Evolutionary conservation across 495 filamentous ascomycete species (phyloP).

Genomic region (Xylaria flabelliformis): DNA sequence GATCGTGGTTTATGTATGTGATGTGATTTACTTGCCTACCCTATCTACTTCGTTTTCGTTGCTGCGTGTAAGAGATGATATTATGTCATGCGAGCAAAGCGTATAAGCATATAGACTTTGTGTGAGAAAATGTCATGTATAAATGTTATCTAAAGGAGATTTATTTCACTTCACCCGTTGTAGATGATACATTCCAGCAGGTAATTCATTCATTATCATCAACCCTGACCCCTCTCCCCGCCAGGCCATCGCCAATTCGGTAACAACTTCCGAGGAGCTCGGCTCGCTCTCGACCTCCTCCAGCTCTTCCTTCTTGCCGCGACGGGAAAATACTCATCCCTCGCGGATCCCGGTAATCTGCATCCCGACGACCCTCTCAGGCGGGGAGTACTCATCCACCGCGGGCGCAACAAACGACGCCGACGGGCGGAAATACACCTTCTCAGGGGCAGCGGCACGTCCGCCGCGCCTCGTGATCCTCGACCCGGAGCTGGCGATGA

Average conservation of each 20-base stretch:
- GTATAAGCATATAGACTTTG: neutral
- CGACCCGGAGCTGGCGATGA: slow-evolving; percentile 58
- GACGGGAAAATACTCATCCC: slow-evolving; percentile 41
- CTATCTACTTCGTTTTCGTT: neutral
- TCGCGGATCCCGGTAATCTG: slow-evolving; percentile 59
- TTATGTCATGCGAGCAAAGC: neutral
- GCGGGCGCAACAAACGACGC: slow-evolving; percentile 5
- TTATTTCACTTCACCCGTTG: neutral
- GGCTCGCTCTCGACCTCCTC: slow-evolving; percentile 42
- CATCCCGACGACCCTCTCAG: slow-evolving; percentile 63
- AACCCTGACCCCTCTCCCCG: too few species aligned
- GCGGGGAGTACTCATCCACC: neutral
- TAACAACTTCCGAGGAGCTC: slow-evolving; percentile 50
- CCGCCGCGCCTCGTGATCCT: slow-evolving; percentile 63
- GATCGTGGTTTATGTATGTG: slow-evolving; percentile 57
- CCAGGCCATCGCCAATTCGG: slow-evolving; percentile 49
- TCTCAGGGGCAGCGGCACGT: slow-evolving; percentile 45
- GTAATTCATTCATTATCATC: neutral
- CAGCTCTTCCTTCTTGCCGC: slow-evolving; percentile 42
- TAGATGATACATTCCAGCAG: neutral
- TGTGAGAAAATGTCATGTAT: neutral
- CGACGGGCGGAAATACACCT: slow-evolving; percentile 59
- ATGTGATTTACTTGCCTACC: slow-evolving; percentile 15
- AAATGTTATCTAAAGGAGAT: neutral
- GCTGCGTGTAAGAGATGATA: neutral